Percentiles rank a stretch among this genome's conserved stretches.
These are phyloP conservation scores for Spathaspora passalidarum DNA, from an alignment of 805 yeast species.

Conservation along the genomic window DNA sequence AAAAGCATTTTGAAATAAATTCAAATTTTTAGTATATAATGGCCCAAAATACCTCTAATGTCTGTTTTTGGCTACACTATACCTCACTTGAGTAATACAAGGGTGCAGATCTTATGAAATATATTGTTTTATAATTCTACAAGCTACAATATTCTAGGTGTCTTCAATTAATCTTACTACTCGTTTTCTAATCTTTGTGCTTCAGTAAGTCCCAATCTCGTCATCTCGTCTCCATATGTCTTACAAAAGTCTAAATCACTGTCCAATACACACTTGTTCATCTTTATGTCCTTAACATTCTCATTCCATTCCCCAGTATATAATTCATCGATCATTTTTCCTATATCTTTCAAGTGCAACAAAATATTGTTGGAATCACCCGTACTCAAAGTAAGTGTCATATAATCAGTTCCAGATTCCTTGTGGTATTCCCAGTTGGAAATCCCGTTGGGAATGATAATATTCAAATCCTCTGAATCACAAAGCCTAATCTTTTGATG, in stretches of 20 bases:
- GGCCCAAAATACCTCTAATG: no score
- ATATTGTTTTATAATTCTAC: neutral
- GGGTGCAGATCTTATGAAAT: no score
- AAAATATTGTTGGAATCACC: no score
- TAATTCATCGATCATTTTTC: neutral
- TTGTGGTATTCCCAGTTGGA: slow-evolving; percentile 17
- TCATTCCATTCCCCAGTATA: neutral
- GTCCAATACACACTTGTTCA: neutral
- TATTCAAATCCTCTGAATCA: slow-evolving; percentile 22
- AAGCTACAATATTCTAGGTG: no score
- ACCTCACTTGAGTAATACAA: no score
- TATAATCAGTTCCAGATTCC: slow-evolving; percentile 15
- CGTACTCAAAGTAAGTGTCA: slow-evolving; percentile 32
- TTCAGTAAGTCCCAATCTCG: neutral
- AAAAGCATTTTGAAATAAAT: no score
- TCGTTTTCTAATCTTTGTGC: neutral
- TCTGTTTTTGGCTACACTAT: no score
- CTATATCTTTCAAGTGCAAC: neutral
- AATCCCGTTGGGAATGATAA: slow-evolving; percentile 33
- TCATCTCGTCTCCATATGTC: neutral
- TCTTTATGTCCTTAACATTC: neutral
- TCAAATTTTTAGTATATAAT: no score
- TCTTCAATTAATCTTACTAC: no score
- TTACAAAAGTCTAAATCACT: neutral
- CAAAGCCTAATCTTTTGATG: slow-evolving; percentile 20